Evolutionary conservation across 2,329 filamentous ascomycete species (phyloP), one percentile per base, ranked within the genome.

Genomic region (Claviceps citrina): DNA sequence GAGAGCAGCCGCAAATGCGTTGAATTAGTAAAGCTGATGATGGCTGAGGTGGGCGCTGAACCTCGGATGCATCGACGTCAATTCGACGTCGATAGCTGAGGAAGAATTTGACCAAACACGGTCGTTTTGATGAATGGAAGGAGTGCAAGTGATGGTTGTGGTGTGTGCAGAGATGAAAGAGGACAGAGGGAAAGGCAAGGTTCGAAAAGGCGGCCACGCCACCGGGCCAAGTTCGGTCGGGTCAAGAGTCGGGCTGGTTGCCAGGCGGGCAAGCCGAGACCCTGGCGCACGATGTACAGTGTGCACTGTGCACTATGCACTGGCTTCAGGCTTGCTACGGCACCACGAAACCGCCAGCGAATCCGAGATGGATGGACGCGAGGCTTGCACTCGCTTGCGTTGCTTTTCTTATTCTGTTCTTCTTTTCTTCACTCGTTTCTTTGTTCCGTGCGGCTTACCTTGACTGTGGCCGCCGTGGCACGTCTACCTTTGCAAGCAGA

Each of bases 151-250:
- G 19, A 28, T 38, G 22, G 15, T 16, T 24, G 19, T 32, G 36
- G 16, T 19, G 12, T 31, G 27, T 31, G 27, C 22, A 24, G 26
- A 38, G 18, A 13, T 24, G 32, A 32, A 30, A 27, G 38, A 7
- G 30, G 8, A 12, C 3, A 1, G 15, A 9, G 15, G 20, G 7
- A 16, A 20, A 12, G 5, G 13, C 12, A 43, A 41, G 40, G 39
- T 25, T 44, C 15, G 39, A 38, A 43, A 43, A 31, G 35, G 38
- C 35, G 24, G 19, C 30, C 35, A 31, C 40, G 44, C 46, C 46
- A 46, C 43, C 43, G 44, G 43, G 34, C 36, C 19, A 45, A 44
- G 43, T 44, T 44, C 40, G 44, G 46, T 36, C 20, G 32, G 8
- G 22, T 32, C 32, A 25, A 22, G 19, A 27, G 26, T 19, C 15